Percentiles rank a stretch among this genome's conserved stretches.
Conservation (phyloP, 2,329 filamentous ascomycete genomes). For the Cryphonectria naterciae region DNA sequence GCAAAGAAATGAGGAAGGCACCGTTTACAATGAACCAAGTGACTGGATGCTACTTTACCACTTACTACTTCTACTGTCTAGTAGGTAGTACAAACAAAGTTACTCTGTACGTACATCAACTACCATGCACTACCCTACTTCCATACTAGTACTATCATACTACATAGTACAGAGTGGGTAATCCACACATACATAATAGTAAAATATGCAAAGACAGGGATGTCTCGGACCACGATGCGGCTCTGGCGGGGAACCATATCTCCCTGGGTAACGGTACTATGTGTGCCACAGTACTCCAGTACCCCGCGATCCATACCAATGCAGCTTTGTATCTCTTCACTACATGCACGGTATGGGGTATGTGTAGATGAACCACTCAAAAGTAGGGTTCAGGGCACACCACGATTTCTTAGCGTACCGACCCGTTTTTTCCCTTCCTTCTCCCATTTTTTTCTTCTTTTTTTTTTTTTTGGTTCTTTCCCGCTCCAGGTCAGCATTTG, state of each 20-base stretch:
- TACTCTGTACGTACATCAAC: too few relatives aligned
- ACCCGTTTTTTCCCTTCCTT: not conserved
- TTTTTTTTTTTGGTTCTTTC: not conserved
- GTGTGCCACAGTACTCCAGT: not conserved
- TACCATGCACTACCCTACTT: not conserved
- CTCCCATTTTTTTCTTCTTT: not conserved
- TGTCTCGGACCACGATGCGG: slow-evolving; percentile 21
- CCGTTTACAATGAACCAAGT: too few relatives aligned
- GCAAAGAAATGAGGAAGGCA: too few relatives aligned
- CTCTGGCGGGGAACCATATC: slow-evolving; percentile 9
- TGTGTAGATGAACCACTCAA: too few relatives aligned
- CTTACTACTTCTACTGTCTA: too few relatives aligned
- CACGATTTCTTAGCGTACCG: not conserved
- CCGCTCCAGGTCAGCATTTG: not conserved
- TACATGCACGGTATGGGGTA: not conserved
- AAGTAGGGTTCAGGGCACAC: slow-evolving; percentile 1
- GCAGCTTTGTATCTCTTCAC: not conserved
- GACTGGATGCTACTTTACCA: too few relatives aligned
- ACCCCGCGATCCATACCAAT: slow-evolving; percentile 1
- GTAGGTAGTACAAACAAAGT: too few relatives aligned
- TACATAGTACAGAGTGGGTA: not conserved
- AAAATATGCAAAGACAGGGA: not conserved
- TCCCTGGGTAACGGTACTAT: not conserved
- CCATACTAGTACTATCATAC: not conserved
- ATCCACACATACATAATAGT: too few relatives aligned